Conservation (phyloP, 331 rosid species). For the Telfairia occidentalis region DNA sequence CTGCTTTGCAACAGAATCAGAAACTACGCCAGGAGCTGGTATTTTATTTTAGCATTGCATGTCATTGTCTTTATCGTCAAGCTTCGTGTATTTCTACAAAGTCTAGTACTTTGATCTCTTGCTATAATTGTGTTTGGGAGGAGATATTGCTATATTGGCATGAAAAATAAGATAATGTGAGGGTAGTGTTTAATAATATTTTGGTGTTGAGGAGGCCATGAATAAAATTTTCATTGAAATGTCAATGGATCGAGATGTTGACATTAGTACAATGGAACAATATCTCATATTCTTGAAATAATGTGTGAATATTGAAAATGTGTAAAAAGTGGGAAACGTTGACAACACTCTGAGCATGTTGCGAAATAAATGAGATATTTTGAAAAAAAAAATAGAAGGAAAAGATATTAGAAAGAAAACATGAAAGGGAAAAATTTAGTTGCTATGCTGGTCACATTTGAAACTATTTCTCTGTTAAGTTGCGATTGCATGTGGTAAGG, state of each 20-base stretch:
- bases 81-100: background rate
- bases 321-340: background rate
- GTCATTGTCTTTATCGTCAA: background rate
- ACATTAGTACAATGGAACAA: background rate
- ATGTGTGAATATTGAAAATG: background rate
- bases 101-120: background rate
- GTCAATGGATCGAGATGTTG: background rate
- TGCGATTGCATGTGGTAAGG: background rate
- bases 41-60: slow-evolving; percentile 8
- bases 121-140: background rate
- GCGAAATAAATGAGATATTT: background rate
- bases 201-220: background rate
- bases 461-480: background rate
- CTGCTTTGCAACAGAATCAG: slow-evolving; percentile 29
- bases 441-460: background rate
- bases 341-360: background rate
- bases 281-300: background rate
- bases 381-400: background rate
- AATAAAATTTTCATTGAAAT: background rate
- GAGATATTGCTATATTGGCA: background rate
- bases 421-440: background rate
- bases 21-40: slow-evolving; percentile 34
- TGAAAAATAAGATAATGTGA: background rate
- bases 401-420: background rate
- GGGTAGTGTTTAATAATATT: background rate